phyloP scores from a whole-genome alignment of 2,329 filamentous ascomycete genomes.

The Teratosphaeria pseudoeucalypti region DNA sequence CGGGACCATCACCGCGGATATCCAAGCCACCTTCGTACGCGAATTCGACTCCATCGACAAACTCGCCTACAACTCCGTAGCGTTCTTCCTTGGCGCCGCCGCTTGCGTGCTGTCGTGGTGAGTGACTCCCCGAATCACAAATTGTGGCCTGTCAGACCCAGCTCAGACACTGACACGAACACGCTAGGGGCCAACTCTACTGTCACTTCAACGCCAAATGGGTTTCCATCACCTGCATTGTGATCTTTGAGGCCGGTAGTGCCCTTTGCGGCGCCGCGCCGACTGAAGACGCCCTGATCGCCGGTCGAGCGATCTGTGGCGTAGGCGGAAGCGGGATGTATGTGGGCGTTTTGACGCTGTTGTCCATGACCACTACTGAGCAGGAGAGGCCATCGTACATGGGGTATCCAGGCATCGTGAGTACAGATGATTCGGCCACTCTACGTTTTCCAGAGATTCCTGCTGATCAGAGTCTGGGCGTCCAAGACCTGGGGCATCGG shows the following conservation, averaged over 20 bases:
- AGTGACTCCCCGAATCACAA: not conserved
- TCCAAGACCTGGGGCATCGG: not conserved
- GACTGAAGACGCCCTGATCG: not conserved
- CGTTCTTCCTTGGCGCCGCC: not conserved
- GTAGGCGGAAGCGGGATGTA: not conserved
- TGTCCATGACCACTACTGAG: not conserved
- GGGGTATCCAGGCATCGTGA: not conserved
- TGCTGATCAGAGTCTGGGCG: not conserved
- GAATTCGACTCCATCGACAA: not conserved
- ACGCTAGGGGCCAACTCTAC: not conserved
- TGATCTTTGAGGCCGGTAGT: not conserved
- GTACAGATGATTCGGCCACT: not conserved
- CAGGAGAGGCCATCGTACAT: not conserved
- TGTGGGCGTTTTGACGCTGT: not conserved
- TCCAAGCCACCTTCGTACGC: not conserved
- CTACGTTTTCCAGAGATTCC: not conserved
- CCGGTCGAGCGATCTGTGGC: not conserved
- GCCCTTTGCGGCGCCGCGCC: not conserved
- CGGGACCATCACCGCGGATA: not conserved
- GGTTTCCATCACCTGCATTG: not conserved
- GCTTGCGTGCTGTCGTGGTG: not conserved
- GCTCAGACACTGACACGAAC: not conserved
- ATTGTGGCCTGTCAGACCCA: not conserved
- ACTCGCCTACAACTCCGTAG: not conserved
- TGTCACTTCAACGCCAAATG: not conserved